Evolutionary conservation across 2,329 filamentous ascomycete species (phyloP).

Genomic region (Diaporthe amygdali): DNA sequence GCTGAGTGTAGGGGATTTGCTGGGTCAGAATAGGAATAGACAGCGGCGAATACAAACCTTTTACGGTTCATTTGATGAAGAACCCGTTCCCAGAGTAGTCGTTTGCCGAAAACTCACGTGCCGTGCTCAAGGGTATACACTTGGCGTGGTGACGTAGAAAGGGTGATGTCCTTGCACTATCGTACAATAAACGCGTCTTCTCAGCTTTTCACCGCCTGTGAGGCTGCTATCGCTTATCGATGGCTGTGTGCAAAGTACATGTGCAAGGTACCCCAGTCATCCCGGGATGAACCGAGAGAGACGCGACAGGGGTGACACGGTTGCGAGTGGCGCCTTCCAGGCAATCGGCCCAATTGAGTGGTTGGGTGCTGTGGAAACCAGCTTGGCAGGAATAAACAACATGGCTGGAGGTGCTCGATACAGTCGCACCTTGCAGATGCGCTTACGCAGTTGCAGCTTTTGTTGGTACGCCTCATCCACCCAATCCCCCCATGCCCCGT

Average conservation of each 20-base stretch:
- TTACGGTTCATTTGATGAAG: not conserved
- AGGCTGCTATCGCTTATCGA: constrained; percentile 1
- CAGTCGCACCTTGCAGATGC: constrained; percentile 17
- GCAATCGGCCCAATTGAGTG: constrained; percentile 5
- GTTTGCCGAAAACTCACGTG: not conserved
- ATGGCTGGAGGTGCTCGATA: constrained; percentile 13
- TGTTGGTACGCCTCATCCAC: constrained; percentile 2
- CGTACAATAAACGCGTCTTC: not conserved
- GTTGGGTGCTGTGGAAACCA: constrained; percentile 18
- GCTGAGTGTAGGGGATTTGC: no score
- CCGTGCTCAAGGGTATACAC: not conserved
- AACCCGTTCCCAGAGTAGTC: not conserved
- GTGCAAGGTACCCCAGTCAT: not conserved
- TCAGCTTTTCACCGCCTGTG: not conserved
- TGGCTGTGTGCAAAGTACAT: not conserved
- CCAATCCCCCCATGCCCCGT: not conserved
- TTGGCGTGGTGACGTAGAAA: not conserved
- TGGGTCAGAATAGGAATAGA: not conserved
- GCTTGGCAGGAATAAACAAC: constrained; percentile 21
- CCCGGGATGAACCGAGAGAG: constrained; percentile 8
- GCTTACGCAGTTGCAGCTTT: constrained; percentile 1
- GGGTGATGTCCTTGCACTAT: not conserved
- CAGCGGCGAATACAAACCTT: not conserved
- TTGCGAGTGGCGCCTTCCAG: constrained; percentile 7
- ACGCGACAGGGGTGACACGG: constrained; percentile 13